Percentiles rank a stretch among this genome's conserved stretches.
Conservation (phyloP, 495 filamentous ascomycete species). For the Cercophora scortea region DNA sequence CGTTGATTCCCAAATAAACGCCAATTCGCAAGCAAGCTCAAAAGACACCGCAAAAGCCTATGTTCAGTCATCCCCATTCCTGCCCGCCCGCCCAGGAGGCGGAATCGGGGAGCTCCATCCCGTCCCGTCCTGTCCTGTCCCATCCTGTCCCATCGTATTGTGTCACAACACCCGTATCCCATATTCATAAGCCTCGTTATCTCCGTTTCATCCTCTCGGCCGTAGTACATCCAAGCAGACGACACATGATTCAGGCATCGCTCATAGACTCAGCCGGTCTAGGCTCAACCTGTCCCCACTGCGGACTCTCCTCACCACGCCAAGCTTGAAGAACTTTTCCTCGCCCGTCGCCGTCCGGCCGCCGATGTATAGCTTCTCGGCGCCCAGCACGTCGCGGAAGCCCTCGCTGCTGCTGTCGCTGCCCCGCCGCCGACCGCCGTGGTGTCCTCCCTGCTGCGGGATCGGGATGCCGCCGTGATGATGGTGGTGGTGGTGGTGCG, state of each 20-base stretch:
- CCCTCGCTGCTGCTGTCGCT: conserved; percentile 72
- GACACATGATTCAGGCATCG: too few relatives aligned
- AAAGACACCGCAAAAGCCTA: too few relatives aligned
- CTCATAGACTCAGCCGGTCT: conserved; percentile 51
- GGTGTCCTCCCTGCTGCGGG: conserved; percentile 19
- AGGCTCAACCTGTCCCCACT: conserved; percentile 49
- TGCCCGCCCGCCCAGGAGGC: not conserved
- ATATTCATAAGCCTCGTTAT: too few relatives aligned
- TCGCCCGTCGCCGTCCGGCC: conserved; percentile 78
- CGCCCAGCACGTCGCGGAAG: conserved; percentile 67
- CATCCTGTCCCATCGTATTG: too few relatives aligned
- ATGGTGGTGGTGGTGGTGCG: conserved; percentile 17
- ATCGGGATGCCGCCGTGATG: conserved; percentile 27
- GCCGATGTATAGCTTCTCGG: conserved; percentile 82
- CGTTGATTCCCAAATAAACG: too few relatives aligned
- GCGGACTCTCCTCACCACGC: conserved; percentile 46
- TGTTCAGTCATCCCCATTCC: too few relatives aligned
- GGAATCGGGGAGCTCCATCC: too few relatives aligned
- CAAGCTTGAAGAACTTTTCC: conserved; percentile 74
- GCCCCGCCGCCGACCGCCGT: conserved; percentile 51
- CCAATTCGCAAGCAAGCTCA: too few relatives aligned
- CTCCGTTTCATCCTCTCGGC: too few relatives aligned
- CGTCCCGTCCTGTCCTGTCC: too few relatives aligned
- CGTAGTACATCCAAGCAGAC: too few relatives aligned
- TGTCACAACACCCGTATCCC: too few relatives aligned